Evolutionary conservation across 108 stramenopile species (phyloP).

Genomic region (Nitzschia palea): DNA sequence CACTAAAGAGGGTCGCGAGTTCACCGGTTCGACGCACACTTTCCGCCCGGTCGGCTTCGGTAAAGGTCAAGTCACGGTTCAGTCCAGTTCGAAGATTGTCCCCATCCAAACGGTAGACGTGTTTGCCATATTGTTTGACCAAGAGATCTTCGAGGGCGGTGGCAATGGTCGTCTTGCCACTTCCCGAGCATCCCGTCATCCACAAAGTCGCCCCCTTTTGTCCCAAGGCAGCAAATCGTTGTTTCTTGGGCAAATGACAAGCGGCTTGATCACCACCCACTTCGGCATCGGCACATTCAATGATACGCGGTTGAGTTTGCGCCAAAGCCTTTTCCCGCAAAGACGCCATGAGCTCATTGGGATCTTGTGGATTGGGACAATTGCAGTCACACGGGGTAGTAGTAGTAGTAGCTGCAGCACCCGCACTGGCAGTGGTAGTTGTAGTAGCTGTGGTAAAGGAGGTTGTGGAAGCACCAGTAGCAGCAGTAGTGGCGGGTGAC

Average conservation of each 20-base stretch:
- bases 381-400: slow-evolving; percentile 1
- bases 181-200: slow-evolving; percentile 97
- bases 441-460: not conserved
- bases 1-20: slow-evolving; percentile 93
- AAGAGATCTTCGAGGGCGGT: slow-evolving; percentile 94
- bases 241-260: slow-evolving; percentile 87
- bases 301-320: slow-evolving; percentile 94
- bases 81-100: slow-evolving; percentile 96
- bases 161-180: slow-evolving; percentile 98
- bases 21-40: slow-evolving; percentile 95
- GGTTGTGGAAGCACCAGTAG: slow-evolving; percentile 11
- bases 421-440: not conserved
- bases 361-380: slow-evolving; percentile 33
- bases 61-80: slow-evolving; percentile 95
- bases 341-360: slow-evolving; percentile 54
- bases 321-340: slow-evolving; percentile 77
- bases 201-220: slow-evolving; percentile 98
- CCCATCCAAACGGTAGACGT: slow-evolving; percentile 96
- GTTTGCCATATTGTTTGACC: slow-evolving; percentile 92
- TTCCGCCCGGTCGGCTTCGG: slow-evolving; percentile 94
- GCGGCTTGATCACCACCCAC: slow-evolving; percentile 90
- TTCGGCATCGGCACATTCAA: slow-evolving; percentile 92
- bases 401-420: not conserved
- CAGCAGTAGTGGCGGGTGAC: slow-evolving; percentile 20
- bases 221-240: slow-evolving; percentile 86